Evolutionary conservation across 495 filamentous ascomycete genomes (phyloP).

Genomic region (Aspergillus sparsus): DNA sequence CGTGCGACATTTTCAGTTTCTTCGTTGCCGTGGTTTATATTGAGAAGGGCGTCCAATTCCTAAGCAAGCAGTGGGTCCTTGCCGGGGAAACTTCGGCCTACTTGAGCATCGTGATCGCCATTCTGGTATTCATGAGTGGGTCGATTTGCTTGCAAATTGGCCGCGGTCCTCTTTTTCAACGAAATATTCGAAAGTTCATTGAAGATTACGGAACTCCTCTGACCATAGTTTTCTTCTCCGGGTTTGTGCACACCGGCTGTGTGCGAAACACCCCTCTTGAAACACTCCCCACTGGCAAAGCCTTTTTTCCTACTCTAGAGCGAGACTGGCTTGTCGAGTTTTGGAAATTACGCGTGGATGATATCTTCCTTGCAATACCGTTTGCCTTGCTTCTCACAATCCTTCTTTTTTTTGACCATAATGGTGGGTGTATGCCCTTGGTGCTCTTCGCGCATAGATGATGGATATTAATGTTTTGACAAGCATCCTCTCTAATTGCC

Average conservation of each 20-base stretch:
- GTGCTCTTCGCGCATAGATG: slow-evolving; percentile 8
- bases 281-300: slow-evolving; percentile 67
- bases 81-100: neutral
- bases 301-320: slow-evolving; percentile 80
- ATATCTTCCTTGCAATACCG: slow-evolving; percentile 86
- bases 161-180: slow-evolving; percentile 67
- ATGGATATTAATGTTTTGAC: neutral
- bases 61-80: neutral
- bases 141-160: slow-evolving; percentile 73
- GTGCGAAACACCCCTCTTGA: slow-evolving; percentile 69
- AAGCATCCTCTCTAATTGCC: slow-evolving; percentile 84
- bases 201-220: slow-evolving; percentile 84
- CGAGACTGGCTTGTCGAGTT: slow-evolving; percentile 84
- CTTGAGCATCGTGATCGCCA: neutral
- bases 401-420: slow-evolving; percentile 93
- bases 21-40: neutral
- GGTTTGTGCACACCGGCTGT: slow-evolving; percentile 81
- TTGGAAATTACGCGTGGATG: slow-evolving; percentile 74
- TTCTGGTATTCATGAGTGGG: slow-evolving; percentile 69
- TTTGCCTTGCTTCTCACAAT: slow-evolving; percentile 85
- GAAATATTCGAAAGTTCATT: slow-evolving; percentile 73
- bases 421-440: slow-evolving; percentile 48
- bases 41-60: neutral
- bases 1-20: neutral
- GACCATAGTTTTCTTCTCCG: slow-evolving; percentile 84